Evolutionary conservation across 805 yeast species (phyloP).

Genomic region (Ogataea pignaliae): DNA sequence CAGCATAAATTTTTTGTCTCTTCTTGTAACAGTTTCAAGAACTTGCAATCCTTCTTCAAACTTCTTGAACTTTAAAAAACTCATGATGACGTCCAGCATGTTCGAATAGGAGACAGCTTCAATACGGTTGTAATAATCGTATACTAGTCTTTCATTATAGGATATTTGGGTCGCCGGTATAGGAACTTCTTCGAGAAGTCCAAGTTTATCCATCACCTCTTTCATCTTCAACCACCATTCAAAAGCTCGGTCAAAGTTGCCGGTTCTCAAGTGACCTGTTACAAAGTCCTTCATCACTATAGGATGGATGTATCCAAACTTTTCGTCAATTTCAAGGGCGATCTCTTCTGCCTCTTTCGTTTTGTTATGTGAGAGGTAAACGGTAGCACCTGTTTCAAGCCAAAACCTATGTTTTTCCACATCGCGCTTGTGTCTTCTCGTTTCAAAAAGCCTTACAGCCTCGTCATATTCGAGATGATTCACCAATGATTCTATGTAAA

Average conservation of each 20-base stretch:
- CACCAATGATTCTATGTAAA: slow-evolving; percentile 42
- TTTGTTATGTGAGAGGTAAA: slow-evolving; percentile 32
- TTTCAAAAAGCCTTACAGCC: slow-evolving; percentile 35
- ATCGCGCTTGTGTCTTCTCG: slow-evolving; percentile 31
- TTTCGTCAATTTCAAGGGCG: slow-evolving; percentile 24
- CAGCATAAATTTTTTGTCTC: slow-evolving; percentile 21
- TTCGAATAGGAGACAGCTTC: slow-evolving; percentile 25
- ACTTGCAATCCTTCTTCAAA: slow-evolving; percentile 20
- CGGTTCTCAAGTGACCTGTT: slow-evolving; percentile 26
- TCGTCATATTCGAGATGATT: slow-evolving; percentile 28
- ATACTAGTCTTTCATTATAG: slow-evolving; percentile 19
- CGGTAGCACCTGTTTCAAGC: slow-evolving; percentile 45
- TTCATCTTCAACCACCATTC: slow-evolving; percentile 31
- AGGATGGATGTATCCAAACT: slow-evolving; percentile 34
- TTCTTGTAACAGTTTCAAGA: slow-evolving; percentile 15
- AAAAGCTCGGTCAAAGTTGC: slow-evolving; percentile 25
- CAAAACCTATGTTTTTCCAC: slow-evolving; percentile 43
- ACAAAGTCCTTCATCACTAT: slow-evolving; percentile 33
- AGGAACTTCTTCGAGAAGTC: slow-evolving; percentile 17
- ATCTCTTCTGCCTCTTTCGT: slow-evolving; percentile 34
- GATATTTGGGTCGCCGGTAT: slow-evolving; percentile 19
- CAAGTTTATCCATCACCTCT: slow-evolving; percentile 21
- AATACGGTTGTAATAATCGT: slow-evolving; percentile 25
- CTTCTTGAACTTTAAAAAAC: slow-evolving; percentile 15
- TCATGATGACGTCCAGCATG: slow-evolving; percentile 21